Conservation (phyloP, 2,329 filamentous ascomycete genomes). For the Monilinia vaccinii-corymbosi region DNA sequence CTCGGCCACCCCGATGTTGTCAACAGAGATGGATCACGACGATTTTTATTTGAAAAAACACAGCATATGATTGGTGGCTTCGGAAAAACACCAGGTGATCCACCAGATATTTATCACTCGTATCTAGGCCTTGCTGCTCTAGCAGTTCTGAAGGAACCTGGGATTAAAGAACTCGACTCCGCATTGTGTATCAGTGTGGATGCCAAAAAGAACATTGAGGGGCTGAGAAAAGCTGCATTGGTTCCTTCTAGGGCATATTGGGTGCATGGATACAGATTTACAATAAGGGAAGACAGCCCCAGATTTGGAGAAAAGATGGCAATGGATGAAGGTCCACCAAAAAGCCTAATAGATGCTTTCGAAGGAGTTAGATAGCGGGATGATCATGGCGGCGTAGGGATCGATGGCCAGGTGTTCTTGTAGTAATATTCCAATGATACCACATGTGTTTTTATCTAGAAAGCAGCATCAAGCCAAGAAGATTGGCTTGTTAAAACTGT, state of each 20-base stretch:
- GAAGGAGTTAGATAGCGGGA: neutral
- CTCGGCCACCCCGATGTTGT: slow-evolving; percentile 49
- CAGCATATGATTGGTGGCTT: slow-evolving; percentile 82
- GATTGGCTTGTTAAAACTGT: neutral
- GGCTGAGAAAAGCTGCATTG: slow-evolving; percentile 16
- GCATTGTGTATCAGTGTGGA: slow-evolving; percentile 65
- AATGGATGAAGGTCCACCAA: slow-evolving; percentile 12
- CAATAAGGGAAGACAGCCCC: slow-evolving; percentile 21
- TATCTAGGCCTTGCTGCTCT: slow-evolving; percentile 80
- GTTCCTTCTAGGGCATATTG: slow-evolving; percentile 16
- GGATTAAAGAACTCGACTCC: slow-evolving; percentile 63
- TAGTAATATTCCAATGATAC: slow-evolving; percentile 3
- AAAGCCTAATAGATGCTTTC: slow-evolving; percentile 10
- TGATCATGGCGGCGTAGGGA: neutral
- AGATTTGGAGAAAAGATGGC: slow-evolving; percentile 19
- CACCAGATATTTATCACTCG: slow-evolving; percentile 76
- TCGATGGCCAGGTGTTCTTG: neutral
- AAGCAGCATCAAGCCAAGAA: neutral
- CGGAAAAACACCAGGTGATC: slow-evolving; percentile 58
- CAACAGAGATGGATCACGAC: slow-evolving; percentile 50
- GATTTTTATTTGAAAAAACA: slow-evolving; percentile 75
- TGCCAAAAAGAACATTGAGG: slow-evolving; percentile 40
- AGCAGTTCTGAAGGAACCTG: slow-evolving; percentile 60
- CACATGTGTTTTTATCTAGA: neutral
- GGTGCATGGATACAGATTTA: slow-evolving; percentile 24